These are phyloP conservation scores for Penicillium sp. DNA, from an alignment of 2,329 filamentous ascomycete genomes.

Conservation along the genomic window DNA sequence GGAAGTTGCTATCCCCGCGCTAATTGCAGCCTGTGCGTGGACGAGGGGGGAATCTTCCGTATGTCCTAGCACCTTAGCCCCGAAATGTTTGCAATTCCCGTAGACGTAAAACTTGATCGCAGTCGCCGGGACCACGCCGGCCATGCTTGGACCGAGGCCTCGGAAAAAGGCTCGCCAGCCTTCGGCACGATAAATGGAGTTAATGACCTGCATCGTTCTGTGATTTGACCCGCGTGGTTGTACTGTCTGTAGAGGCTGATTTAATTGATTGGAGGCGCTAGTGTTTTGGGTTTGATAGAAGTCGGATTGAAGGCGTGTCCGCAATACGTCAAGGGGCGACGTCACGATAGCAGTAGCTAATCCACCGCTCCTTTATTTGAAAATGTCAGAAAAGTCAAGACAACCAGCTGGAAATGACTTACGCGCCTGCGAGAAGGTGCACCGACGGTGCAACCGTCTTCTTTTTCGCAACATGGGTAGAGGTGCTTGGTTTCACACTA, in stretches of 20 bases:
- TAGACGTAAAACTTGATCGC: slow-evolving; percentile 36
- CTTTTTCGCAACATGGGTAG: background rate
- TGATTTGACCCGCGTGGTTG: slow-evolving; percentile 26
- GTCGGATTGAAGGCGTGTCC: slow-evolving; percentile 89
- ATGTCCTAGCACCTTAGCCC: slow-evolving; percentile 22
- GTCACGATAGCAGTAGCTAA: slow-evolving; percentile 84
- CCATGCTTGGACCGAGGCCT: slow-evolving; percentile 32
- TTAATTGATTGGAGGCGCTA: slow-evolving; percentile 33
- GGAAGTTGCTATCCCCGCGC: slow-evolving; percentile 30
- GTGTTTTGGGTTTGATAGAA: slow-evolving; percentile 65
- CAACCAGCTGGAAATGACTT: slow-evolving; percentile 14
- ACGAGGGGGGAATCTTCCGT: slow-evolving; percentile 27
- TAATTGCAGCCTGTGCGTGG: slow-evolving; percentile 30
- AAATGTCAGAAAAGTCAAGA: slow-evolving; percentile 2
- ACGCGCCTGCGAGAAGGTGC: slow-evolving; percentile 30
- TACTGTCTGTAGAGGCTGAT: too few species aligned
- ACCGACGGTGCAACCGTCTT: slow-evolving; percentile 16
- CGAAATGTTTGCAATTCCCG: slow-evolving; percentile 33
- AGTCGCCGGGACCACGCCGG: slow-evolving; percentile 34
- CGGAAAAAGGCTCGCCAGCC: slow-evolving; percentile 33
- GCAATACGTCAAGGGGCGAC: slow-evolving; percentile 92
- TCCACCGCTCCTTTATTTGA: slow-evolving; percentile 48
- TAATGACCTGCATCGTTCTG: slow-evolving; percentile 30
- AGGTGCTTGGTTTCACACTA: too few species aligned
- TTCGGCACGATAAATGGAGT: slow-evolving; percentile 31